phyloP scores from a whole-genome alignment of 495 filamentous ascomycete species.

The Evansstolkia leycettana region DNA sequence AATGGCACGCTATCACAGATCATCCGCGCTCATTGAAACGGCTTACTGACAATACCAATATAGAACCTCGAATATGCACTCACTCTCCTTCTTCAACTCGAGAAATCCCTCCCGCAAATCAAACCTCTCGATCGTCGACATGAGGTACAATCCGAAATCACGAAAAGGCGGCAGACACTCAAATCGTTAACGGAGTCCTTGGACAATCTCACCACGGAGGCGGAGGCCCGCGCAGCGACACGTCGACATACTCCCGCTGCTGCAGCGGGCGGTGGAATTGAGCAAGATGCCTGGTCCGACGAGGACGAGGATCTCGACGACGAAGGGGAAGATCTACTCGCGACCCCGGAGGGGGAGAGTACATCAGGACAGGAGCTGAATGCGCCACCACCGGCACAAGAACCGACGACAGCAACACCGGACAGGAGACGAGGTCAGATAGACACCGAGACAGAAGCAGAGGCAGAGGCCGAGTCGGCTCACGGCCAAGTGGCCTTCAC shows the following conservation, averaged over 20 bases:
- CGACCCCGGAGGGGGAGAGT: constrained; percentile 16
- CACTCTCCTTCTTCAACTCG: constrained; percentile 61
- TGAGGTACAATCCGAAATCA: constrained; percentile 53
- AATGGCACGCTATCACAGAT: no score
- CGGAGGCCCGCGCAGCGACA: constrained; percentile 3
- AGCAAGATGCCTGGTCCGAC: not conserved
- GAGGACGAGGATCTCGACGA: constrained; percentile 8
- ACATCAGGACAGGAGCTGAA: constrained; percentile 2
- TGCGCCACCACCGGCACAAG: no score
- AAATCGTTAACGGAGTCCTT: constrained; percentile 51
- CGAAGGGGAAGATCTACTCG: constrained; percentile 26
- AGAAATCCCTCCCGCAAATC: constrained; percentile 55
- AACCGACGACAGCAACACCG: no score
- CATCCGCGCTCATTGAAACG: no score
- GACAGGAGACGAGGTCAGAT: no score
- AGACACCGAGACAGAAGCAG: no score
- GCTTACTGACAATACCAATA: not conserved
- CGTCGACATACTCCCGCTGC: not conserved
- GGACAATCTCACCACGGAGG: constrained; percentile 28
- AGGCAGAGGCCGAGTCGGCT: not conserved
- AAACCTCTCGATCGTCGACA: constrained; percentile 55
- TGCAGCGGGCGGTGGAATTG: not conserved
- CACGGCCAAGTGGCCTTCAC: no score
- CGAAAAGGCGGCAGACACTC: constrained; percentile 47
- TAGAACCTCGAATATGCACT: constrained; percentile 77